Percentiles rank a stretch among this genome's conserved stretches.
These are phyloP conservation scores for Candida sp. DNA, from an alignment of 1,139 yeast genomes.

Conservation along the genomic window DNA sequence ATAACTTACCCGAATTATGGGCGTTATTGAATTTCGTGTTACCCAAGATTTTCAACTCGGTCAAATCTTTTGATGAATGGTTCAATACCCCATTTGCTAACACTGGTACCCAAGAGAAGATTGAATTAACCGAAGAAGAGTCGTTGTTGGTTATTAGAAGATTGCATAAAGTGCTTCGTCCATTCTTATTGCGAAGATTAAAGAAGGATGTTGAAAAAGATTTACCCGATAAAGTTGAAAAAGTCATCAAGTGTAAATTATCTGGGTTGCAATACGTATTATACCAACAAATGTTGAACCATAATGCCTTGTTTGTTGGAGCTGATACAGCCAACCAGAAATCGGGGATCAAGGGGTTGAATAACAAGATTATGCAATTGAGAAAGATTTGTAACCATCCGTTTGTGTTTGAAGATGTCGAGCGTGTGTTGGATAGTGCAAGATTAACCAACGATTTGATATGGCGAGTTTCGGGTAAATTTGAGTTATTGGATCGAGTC, in stretches of 20 bases:
- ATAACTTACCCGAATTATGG: slow-evolving; percentile 96
- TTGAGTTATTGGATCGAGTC: slow-evolving; percentile 84
- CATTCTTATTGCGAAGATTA: slow-evolving; percentile 85
- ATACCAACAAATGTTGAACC: slow-evolving; percentile 86
- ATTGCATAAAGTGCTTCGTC: slow-evolving; percentile 89
- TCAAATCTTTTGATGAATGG: slow-evolving; percentile 98
- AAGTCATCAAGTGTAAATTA: slow-evolving; percentile 83
- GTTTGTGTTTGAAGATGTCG: slow-evolving; percentile 92
- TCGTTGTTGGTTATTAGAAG: slow-evolving; percentile 85
- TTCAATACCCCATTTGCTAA: slow-evolving; percentile 98
- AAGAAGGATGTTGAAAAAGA: slow-evolving; percentile 96
- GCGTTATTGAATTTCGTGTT: slow-evolving; percentile 91
- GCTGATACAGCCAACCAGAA: slow-evolving; percentile 60
- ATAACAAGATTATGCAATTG: slow-evolving; percentile 94
- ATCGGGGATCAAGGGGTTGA: slow-evolving; percentile 84
- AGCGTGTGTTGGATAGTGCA: slow-evolving; percentile 59
- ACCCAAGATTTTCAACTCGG: slow-evolving; percentile 96
- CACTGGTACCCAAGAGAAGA: slow-evolving; percentile 91
- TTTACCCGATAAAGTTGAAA: slow-evolving; percentile 89
- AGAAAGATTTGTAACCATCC: slow-evolving; percentile 98
- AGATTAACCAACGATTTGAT: slow-evolving; percentile 61
- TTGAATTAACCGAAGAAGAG: slow-evolving; percentile 95
- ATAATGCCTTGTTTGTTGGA: slow-evolving; percentile 82
- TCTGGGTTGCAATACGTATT: slow-evolving; percentile 77
- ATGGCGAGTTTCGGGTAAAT: slow-evolving; percentile 92